Percentiles rank a stretch among this genome's conserved stretches.
These are phyloP conservation scores for Clathrus columnatus DNA, from an alignment of 768 basidiomycete species.

Conservation along the genomic window DNA sequence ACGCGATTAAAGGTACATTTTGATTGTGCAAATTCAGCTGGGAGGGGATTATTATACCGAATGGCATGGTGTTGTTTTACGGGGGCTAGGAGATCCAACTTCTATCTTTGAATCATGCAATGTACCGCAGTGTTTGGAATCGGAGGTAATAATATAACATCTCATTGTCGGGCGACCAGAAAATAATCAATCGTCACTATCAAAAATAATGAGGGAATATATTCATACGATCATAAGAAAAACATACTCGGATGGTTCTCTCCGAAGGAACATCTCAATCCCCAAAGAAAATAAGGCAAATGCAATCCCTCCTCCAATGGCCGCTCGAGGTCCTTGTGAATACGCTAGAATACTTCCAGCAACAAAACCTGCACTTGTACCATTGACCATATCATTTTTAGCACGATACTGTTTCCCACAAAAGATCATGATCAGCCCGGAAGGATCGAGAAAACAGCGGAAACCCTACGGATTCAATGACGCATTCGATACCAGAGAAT, in stretches of 20 bases:
- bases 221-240: too few relatives aligned
- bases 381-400: conserved; percentile 91
- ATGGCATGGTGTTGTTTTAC: too few relatives aligned
- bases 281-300: conserved; percentile 91
- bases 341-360: conserved; percentile 85
- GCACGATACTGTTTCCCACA: conserved; percentile 69
- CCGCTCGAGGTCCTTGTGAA: conserved; percentile 79
- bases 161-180: too few relatives aligned
- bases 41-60: too few relatives aligned
- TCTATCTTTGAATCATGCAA: too few relatives aligned
- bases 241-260: conserved; percentile 72
- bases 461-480: conserved; percentile 80
- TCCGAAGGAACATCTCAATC: conserved; percentile 78
- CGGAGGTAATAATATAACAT: too few relatives aligned
- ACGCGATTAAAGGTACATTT: too few relatives aligned
- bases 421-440: background rate
- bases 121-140: too few relatives aligned
- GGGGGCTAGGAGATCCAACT: too few relatives aligned
- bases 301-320: conserved; percentile 78
- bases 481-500: conserved; percentile 93
- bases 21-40: too few relatives aligned
- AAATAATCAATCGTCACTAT: too few relatives aligned
- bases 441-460: background rate
- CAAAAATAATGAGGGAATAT: too few relatives aligned
- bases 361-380: conserved; percentile 78